Base-by-base conservation (phyloP, 306 rosid genomes). In the Delonix regia region DNA sequence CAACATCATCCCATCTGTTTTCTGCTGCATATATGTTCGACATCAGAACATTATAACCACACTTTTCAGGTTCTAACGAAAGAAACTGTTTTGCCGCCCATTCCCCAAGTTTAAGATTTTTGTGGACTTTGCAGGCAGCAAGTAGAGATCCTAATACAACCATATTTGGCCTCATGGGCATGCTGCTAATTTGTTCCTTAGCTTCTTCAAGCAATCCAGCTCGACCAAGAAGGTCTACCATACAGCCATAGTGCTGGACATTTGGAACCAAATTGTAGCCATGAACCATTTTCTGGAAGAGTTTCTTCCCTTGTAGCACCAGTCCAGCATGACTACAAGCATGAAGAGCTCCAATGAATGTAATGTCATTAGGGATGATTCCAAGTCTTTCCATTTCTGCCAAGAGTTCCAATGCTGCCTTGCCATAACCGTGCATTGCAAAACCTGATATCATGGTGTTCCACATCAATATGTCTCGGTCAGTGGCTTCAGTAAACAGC, bases 281-380 rank as follows among this genome's bases (percentile, higher is more conserved):
- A 66, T 56, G 67, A 77, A 81, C 81, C 91, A 92, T 86, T 79
- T 64, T 82, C 41, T 79, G 62, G 34, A 92, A 92, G 51, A 83
- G 49, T 49, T 27, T 75, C 81, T 76, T 86, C 68, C 94, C 93
- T 36, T 89, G 78, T 12, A 33, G 77, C 49, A 89, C 83, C 76
- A 89, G 65, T 64, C 94, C 90, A 6, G 90, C 83, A 78, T 92
- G 97, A 41, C 94, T 86, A 61, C 97, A 89, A 73, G 90, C 94
- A 51, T 89, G 90, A 67, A 89, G 85, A 69, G 75, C 75, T 28
- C 78, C 89, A 39, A 88, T 53, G 30, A 88, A 86, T 80, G 91
- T 92, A 66, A 84, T 78, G 25, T 78, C 83, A 41, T 87, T 82
- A 39, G 91, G 93, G 71, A 51, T 55, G 60, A 85, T 49, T 18